Percentiles rank a stretch among this genome's conserved stretches.
Conservation (phyloP, 176 grass and related monocot genomes). For the Tuctoria greenei region DNA sequence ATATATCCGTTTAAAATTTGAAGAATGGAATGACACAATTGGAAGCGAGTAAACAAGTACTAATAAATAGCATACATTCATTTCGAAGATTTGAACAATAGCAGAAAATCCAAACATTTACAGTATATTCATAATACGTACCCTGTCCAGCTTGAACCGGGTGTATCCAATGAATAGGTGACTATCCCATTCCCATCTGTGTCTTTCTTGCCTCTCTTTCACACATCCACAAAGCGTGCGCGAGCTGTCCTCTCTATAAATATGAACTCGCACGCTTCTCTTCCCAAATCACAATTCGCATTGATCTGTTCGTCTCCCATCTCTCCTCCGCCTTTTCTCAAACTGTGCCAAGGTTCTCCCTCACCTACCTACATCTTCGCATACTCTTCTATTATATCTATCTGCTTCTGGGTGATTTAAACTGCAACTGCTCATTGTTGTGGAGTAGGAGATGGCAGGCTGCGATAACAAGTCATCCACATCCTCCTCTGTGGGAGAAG, state of each 20-base stretch:
- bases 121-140: background rate
- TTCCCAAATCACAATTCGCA: slow-evolving; percentile 14
- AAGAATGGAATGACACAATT: background rate
- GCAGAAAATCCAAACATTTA: background rate
- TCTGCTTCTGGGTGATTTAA: background rate
- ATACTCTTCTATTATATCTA: background rate
- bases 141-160: background rate
- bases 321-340: background rate
- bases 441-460: slow-evolving; percentile 50
- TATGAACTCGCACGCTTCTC: slow-evolving; percentile 19
- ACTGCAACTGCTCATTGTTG: slow-evolving; percentile 20
- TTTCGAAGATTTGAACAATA: background rate
- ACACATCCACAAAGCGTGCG: background rate
- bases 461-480: slow-evolving; percentile 40
- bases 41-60: background rate
- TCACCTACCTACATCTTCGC: slow-evolving; percentile 42
- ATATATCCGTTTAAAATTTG: background rate
- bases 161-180: background rate
- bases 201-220: background rate
- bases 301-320: slow-evolving; percentile 17
- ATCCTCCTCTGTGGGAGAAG: slow-evolving; percentile 39
- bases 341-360: slow-evolving; percentile 46
- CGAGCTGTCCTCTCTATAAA: slow-evolving; percentile 21
- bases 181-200: background rate
- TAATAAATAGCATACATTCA: background rate